Evolutionary conservation across 2,329 filamentous ascomycete species (phyloP).

Genomic region (Fusarium anthophilum): DNA sequence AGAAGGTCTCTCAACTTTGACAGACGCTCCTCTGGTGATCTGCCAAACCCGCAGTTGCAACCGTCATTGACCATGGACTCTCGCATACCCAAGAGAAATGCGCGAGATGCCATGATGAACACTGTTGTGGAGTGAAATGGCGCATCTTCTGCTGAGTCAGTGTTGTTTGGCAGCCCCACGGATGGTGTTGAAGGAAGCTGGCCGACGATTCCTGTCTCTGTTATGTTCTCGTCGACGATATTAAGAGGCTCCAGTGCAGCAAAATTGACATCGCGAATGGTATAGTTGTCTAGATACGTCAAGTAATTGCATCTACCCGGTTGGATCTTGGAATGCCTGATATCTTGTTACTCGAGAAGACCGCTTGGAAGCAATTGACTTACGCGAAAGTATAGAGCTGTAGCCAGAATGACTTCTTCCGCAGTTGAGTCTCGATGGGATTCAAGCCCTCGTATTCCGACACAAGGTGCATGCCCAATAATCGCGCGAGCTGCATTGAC

Average conservation of each 20-base stretch:
- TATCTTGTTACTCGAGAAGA: accelerated
- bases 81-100: background rate
- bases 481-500: background rate
- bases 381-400: background rate
- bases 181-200: background rate
- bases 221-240: background rate
- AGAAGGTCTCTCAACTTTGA: background rate
- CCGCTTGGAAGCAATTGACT: too few relatives aligned
- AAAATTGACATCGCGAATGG: background rate
- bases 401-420: conserved; percentile 1
- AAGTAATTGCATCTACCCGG: background rate
- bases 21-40: background rate
- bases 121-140: background rate
- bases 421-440: background rate
- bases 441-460: background rate
- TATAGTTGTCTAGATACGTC: background rate
- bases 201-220: background rate
- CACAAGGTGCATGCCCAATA: background rate
- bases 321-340: background rate
- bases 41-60: background rate
- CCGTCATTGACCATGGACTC: conserved; percentile 4
- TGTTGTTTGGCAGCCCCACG: background rate
- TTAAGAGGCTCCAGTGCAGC: background rate
- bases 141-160: background rate
- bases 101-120: background rate